Percentiles rank a stretch among this genome's conserved stretches.
These are phyloP conservation scores for Plasmodium coatneyi DNA, from an alignment of 169 alveolate genomes.

Conservation along the genomic window DNA sequence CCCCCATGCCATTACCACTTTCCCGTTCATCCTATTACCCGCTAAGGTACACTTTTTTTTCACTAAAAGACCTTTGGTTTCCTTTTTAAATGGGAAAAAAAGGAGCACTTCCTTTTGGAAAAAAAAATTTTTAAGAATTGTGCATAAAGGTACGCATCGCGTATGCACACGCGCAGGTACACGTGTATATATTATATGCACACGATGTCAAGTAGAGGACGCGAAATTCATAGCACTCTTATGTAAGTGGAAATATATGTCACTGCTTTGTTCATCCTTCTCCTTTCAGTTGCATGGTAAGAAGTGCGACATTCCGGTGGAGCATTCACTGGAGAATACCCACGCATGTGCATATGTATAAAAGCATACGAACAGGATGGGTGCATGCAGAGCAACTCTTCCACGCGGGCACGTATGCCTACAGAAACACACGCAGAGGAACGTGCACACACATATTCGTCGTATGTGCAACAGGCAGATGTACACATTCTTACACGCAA, in stretches of 20 bases:
- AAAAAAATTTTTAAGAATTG: conserved; percentile 18
- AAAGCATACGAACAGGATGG: background rate
- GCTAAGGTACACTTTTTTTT: background rate
- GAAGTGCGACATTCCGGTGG: background rate
- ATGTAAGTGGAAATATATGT: background rate
- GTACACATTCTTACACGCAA: background rate
- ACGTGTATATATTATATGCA: background rate
- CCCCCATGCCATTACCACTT: background rate
- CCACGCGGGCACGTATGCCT: background rate
- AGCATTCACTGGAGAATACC: background rate
- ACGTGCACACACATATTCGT: background rate
- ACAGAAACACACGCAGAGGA: background rate
- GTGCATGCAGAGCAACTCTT: background rate
- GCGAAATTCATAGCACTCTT: conserved; percentile 8
- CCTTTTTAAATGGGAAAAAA: background rate
- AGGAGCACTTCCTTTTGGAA: background rate
- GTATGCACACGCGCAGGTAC: background rate
- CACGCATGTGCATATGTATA: conserved; percentile 6
- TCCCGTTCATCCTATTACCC: background rate
- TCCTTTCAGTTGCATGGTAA: conserved; percentile 1
- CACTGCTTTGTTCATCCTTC: conserved; percentile 5
- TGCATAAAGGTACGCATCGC: background rate
- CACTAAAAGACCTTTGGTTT: conserved; percentile 26
- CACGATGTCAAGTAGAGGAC: background rate
- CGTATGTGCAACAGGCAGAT: background rate